Evolutionary conservation across 2,329 filamentous ascomycete species (phyloP).

Genomic region (Calonectria pseudoturangicola): DNA sequence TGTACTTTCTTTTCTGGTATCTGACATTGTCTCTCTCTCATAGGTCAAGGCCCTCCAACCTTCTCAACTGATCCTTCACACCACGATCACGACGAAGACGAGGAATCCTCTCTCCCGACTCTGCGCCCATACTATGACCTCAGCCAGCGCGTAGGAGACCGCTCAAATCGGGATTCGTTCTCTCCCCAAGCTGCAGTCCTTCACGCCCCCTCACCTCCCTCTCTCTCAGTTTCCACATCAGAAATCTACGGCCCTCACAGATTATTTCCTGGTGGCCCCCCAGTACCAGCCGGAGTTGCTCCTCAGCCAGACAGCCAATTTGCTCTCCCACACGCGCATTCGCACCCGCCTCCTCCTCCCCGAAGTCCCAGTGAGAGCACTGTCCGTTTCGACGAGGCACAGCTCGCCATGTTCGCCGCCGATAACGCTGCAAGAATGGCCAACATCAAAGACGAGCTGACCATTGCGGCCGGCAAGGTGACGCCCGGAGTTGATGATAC

Average conservation of each 20-base stretch:
- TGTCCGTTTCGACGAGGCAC: constrained; percentile 63
- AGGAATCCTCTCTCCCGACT: constrained; percentile 52
- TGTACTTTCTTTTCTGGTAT: background rate
- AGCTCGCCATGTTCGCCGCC: constrained; percentile 62
- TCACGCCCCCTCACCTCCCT: constrained; percentile 63
- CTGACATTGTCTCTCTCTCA: constrained; percentile 39
- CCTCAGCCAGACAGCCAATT: constrained; percentile 28
- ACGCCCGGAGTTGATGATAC: constrained; percentile 90
- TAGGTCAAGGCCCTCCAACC: constrained; percentile 53
- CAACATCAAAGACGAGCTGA: constrained; percentile 71
- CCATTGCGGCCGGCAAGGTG: constrained; percentile 70
- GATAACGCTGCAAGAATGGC: constrained; percentile 58
- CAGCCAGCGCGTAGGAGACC: constrained; percentile 47
- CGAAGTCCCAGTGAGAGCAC: constrained; percentile 34
- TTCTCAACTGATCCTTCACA: constrained; percentile 48
- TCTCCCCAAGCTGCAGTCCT: constrained; percentile 60
- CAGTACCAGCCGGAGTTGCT: constrained; percentile 46
- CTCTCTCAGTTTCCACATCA: constrained; percentile 59
- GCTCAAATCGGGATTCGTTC: constrained; percentile 52
- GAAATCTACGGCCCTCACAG: constrained; percentile 68
- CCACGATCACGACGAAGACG: constrained; percentile 47
- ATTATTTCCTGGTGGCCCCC: constrained; percentile 58
- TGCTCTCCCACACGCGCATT: constrained; percentile 4
- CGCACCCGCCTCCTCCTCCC: constrained; percentile 27
- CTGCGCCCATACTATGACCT: constrained; percentile 54